These are phyloP conservation scores for Termitomyces bulborhizus DNA, from an alignment of 768 basidiomycete species.

Conservation along the genomic window DNA sequence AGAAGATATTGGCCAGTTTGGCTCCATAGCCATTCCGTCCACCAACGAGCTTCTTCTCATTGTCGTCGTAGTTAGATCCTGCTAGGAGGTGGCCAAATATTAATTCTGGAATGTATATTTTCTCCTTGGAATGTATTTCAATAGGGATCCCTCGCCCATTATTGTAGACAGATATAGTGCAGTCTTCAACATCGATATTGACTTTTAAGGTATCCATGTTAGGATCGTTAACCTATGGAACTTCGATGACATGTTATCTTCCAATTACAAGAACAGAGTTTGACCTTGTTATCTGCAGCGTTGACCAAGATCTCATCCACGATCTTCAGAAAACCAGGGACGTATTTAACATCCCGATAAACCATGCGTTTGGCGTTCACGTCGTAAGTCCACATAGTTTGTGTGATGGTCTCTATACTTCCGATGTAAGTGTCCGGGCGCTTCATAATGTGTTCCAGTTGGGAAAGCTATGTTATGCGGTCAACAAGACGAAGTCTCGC, in stretches of 20 bases:
- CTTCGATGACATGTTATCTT: not conserved
- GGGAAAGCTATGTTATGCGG: conserved; percentile 59
- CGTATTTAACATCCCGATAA: conserved; percentile 77
- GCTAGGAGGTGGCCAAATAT: conserved; percentile 96
- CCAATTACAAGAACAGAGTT: conserved; percentile 10
- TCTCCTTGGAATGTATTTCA: conserved; percentile 89
- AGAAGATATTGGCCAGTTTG: conserved; percentile 98
- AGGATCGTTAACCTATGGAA: conserved; percentile 76
- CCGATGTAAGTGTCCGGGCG: conserved; percentile 96
- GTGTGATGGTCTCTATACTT: conserved; percentile 83
- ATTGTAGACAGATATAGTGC: conserved; percentile 89
- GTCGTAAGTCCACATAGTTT: conserved; percentile 94
- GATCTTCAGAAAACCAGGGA: conserved; percentile 99
- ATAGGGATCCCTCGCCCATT: conserved; percentile 96
- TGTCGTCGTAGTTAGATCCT: conserved; percentile 96
- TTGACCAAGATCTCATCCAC: conserved; percentile 99
- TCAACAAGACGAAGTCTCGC: not conserved
- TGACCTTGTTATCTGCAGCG: conserved; percentile 97
- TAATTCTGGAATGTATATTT: conserved; percentile 93
- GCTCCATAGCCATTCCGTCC: conserved; percentile 99
- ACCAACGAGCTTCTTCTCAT: conserved; percentile 97
- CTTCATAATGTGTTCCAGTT: conserved; percentile 90
- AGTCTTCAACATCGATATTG: conserved; percentile 75
- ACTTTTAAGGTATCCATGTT: conserved; percentile 92
- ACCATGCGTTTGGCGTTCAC: conserved; percentile 79